Conservation (phyloP, 2,329 filamentous ascomycete genomes). For the Penicillium sp. region DNA sequence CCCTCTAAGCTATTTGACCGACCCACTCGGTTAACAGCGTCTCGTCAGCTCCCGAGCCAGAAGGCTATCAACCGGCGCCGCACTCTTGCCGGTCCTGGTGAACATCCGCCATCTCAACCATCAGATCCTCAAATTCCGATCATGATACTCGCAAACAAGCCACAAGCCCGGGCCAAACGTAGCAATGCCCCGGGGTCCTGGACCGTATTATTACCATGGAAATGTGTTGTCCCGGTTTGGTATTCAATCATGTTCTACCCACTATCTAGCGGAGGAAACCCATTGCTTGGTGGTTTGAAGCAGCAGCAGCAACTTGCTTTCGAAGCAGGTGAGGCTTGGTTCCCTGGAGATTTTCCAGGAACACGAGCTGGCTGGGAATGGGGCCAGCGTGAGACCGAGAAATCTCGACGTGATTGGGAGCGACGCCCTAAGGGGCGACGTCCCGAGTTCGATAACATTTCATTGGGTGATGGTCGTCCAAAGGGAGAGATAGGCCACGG, state of each 20-base stretch:
- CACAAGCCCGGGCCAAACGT: slow-evolving; percentile 38
- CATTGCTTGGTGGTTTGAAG: slow-evolving; percentile 76
- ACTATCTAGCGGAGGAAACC: slow-evolving; percentile 74
- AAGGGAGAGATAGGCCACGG: slow-evolving; percentile 82
- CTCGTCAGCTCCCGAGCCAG: slow-evolving; percentile 68
- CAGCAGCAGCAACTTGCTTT: slow-evolving; percentile 79
- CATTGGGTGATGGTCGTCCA: slow-evolving; percentile 65
- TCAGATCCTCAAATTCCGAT: slow-evolving; percentile 77
- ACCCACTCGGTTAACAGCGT: slow-evolving; percentile 63
- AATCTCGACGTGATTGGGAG: slow-evolving; percentile 66
- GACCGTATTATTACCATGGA: slow-evolving; percentile 87
- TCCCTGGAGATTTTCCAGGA: slow-evolving; percentile 79
- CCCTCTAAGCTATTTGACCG: slow-evolving; percentile 66
- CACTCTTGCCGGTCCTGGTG: slow-evolving; percentile 61
- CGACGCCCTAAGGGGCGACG: slow-evolving; percentile 79
- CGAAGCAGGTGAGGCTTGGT: slow-evolving; percentile 75
- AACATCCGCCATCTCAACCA: slow-evolving; percentile 56
- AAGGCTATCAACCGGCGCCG: slow-evolving; percentile 79
- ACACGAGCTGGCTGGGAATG: slow-evolving; percentile 76
- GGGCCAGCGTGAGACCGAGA: slow-evolving; percentile 66
- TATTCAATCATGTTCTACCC: slow-evolving; percentile 80
- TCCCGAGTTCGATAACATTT: slow-evolving; percentile 69
- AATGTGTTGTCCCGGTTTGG: slow-evolving; percentile 83
- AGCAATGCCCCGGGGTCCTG: slow-evolving; percentile 66
- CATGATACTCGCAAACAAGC: slow-evolving; percentile 64